Percentiles rank a stretch among this genome's conserved stretches.
Conservation (phyloP, 495 filamentous ascomycete species). For the Choiromyces venosus region DNA sequence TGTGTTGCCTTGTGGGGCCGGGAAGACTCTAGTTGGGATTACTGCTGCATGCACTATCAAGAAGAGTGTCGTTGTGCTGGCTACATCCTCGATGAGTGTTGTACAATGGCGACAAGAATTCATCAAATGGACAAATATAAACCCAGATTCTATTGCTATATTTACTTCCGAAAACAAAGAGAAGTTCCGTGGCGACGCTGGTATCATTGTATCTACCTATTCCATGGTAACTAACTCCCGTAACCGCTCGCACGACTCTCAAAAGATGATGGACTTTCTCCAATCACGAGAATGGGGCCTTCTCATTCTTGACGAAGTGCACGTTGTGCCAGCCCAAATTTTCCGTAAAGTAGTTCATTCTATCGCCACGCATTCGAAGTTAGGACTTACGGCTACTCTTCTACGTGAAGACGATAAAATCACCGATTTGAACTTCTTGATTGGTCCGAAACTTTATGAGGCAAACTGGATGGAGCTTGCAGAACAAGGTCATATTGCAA, state of each 20-base stretch:
- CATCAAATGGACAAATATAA: slow-evolving; percentile 96
- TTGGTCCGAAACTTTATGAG: slow-evolving; percentile 95
- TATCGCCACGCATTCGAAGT: slow-evolving; percentile 89
- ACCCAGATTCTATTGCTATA: slow-evolving; percentile 82
- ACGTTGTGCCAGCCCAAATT: slow-evolving; percentile 94
- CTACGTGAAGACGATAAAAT: slow-evolving; percentile 98
- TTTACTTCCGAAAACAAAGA: slow-evolving; percentile 94
- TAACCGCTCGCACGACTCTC: slow-evolving; percentile 79
- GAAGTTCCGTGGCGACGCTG: slow-evolving; percentile 80
- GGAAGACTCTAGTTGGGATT: slow-evolving; percentile 95
- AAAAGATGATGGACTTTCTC: slow-evolving; percentile 98
- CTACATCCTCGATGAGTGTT: slow-evolving; percentile 95
- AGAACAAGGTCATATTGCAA: slow-evolving; percentile 93
- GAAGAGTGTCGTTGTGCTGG: slow-evolving; percentile 90
- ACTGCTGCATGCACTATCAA: slow-evolving; percentile 96
- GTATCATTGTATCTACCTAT: slow-evolving; percentile 95
- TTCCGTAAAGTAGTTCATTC: slow-evolving; percentile 87
- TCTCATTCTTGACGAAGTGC: slow-evolving; percentile 96
- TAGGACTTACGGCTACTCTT: slow-evolving; percentile 92
- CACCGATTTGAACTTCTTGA: slow-evolving; percentile 92
- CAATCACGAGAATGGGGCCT: slow-evolving; percentile 90
- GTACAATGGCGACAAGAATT: slow-evolving; percentile 96
- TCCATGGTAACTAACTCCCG: slow-evolving; percentile 93
- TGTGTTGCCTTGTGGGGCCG: slow-evolving; percentile 91
- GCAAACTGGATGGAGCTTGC: slow-evolving; percentile 99